phyloP scores from a whole-genome alignment of 257 asterid genomes.

The Nyctanthes arbortristis region DNA sequence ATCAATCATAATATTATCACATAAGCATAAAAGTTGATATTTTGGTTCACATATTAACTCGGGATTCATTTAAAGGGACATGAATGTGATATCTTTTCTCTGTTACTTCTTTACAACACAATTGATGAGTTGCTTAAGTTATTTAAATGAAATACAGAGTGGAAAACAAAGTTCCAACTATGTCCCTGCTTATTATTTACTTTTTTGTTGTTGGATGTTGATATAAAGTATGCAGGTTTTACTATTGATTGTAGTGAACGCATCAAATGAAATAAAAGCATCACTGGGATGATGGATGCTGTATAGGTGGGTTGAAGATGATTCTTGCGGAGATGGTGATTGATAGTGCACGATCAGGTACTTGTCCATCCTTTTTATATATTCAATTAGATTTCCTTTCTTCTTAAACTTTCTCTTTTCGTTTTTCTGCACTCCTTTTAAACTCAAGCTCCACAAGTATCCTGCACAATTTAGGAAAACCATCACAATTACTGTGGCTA shows the following conservation, averaged over 20 bases:
- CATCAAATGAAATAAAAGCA: slow-evolving; percentile 92
- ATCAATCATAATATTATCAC: no score
- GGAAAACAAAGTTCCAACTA: slow-evolving; percentile 3
- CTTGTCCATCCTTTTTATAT: no score
- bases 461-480: no score
- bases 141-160: slow-evolving; percentile 4
- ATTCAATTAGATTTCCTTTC: no score
- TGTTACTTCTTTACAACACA: not conserved
- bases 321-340: slow-evolving; percentile 97
- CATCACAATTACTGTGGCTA: no score
- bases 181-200: slow-evolving; percentile 16
- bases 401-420: no score
- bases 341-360: no score
- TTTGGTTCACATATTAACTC: no score
- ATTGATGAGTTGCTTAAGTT: not conserved
- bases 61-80: not conserved
- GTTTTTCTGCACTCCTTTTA: no score
- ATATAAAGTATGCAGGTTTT: slow-evolving; percentile 9
- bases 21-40: no score
- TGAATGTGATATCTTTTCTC: not conserved
- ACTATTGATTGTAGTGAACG: slow-evolving; percentile 64
- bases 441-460: no score
- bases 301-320: slow-evolving; percentile 97
- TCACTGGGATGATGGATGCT: slow-evolving; percentile 99
- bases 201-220: not conserved